Conservation (phyloP, 805 yeast genomes). For the Saccharomyces kudriavzevii region DNA sequence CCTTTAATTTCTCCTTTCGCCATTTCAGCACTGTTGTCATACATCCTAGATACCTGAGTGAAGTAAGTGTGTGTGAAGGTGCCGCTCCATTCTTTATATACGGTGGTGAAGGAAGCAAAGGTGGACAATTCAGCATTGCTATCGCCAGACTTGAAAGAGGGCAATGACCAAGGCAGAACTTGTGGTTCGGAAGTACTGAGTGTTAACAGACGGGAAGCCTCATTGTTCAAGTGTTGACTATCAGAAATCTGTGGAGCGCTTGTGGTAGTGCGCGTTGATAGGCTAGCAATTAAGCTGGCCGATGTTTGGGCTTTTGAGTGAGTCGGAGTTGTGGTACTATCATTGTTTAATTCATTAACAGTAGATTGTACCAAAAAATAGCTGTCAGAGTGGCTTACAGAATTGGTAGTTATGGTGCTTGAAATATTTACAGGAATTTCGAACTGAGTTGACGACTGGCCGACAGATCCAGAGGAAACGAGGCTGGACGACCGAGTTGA, state of each 20-base stretch:
- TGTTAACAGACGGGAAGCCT: not conserved
- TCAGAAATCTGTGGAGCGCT: not conserved
- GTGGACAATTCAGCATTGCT: not conserved
- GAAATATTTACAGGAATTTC: too few relatives aligned
- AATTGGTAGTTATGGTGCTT: not conserved
- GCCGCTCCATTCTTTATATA: not conserved
- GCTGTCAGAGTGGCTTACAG: not conserved
- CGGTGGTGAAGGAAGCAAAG: not conserved
- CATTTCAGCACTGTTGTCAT: not conserved
- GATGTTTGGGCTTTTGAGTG: not conserved
- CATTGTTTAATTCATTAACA: not conserved
- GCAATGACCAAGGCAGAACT: not conserved
- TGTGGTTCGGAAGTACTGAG: too few relatives aligned
- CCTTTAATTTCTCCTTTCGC: not conserved
- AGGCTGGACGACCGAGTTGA: too few relatives aligned
- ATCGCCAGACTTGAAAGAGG: not conserved
- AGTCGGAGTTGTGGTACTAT: not conserved
- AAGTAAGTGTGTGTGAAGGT: not conserved
- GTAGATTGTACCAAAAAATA: not conserved
- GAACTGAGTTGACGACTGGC: not conserved
- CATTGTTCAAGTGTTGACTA: not conserved
- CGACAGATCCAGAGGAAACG: too few relatives aligned
- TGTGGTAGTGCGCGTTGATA: not conserved
- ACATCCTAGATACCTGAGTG: not conserved
- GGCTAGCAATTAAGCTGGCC: not conserved